Percentiles rank a stretch among this genome's conserved stretches.
These are phyloP conservation scores for Aspergillus persii DNA, from an alignment of 2,329 filamentous ascomycete genomes.

Conservation along the genomic window DNA sequence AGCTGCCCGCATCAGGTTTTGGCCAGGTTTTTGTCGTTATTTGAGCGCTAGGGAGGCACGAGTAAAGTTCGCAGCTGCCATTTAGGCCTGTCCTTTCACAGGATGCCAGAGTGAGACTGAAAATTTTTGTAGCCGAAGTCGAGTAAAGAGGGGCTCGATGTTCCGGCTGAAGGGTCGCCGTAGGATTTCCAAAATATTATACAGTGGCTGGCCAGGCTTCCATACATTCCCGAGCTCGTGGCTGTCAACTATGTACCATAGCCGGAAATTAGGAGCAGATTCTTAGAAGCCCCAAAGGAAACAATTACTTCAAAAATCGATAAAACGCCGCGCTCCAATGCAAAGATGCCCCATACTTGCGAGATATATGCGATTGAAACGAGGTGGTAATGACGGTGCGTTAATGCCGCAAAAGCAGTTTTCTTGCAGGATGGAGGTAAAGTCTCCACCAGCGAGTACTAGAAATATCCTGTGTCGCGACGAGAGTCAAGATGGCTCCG, in stretches of 20 bases:
- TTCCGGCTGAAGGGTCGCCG: neutral
- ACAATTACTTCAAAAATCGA: neutral
- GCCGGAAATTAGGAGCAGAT: neutral
- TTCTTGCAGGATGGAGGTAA: neutral
- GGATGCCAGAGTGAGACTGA: neutral
- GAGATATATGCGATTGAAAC: neutral
- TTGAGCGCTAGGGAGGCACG: neutral
- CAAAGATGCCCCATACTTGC: neutral
- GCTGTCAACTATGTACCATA: neutral
- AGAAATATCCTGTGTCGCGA: conserved; percentile 32
- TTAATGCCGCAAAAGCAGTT: no score
- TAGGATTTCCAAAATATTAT: conserved; percentile 6
- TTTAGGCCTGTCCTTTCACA: neutral
- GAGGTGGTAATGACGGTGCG: neutral
- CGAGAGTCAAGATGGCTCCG: conserved; percentile 29
- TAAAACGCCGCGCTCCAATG: neutral
- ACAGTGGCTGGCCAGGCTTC: conserved; percentile 13
- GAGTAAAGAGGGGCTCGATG: neutral
- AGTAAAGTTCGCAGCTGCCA: neutral
- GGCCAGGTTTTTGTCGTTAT: neutral
- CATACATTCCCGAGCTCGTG: conserved; percentile 17
- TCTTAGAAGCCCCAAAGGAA: neutral
- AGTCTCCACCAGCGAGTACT: neutral
- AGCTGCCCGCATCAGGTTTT: conserved; percentile 8
- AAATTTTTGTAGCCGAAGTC: neutral